These are phyloP conservation scores for Hypholoma sublateritium DNA, from an alignment of 768 basidiomycete genomes.

Conservation along the genomic window DNA sequence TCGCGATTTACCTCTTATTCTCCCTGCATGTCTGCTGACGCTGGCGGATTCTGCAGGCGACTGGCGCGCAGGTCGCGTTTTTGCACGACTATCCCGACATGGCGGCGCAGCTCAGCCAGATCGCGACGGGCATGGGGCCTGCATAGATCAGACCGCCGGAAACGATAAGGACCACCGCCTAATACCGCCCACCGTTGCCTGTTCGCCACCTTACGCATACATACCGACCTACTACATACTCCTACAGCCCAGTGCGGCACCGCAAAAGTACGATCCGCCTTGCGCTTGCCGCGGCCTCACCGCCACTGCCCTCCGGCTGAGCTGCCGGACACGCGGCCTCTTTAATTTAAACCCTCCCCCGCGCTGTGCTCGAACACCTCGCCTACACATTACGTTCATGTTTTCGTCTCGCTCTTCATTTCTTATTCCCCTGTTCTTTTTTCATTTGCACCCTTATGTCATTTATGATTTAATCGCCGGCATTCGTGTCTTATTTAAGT, in stretches of 20 bases:
- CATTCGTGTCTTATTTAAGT: neutral
- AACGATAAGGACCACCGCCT: neutral
- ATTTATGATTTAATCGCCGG: neutral
- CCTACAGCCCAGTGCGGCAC: neutral
- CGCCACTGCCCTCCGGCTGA: neutral
- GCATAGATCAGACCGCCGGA: neutral
- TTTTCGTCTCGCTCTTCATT: neutral
- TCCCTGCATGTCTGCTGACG: conserved; percentile 1
- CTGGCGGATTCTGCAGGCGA: conserved; percentile 51
- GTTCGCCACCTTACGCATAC: neutral
- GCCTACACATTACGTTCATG: neutral
- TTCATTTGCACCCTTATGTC: neutral
- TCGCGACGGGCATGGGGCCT: conserved; percentile 26
- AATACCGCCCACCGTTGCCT: neutral
- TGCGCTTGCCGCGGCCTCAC: neutral
- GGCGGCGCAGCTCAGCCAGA: conserved; percentile 62
- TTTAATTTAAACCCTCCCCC: neutral
- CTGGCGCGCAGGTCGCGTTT: conserved; percentile 81
- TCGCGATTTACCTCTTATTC: conserved; percentile 8
- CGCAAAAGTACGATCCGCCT: neutral
- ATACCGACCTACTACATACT: neutral
- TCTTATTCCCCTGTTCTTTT: neutral
- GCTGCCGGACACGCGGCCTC: neutral
- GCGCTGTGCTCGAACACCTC: neutral
- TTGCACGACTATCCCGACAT: conserved; percentile 80